Base-by-base conservation (phyloP, 75 land plant species). In the Picea glauca region DNA sequence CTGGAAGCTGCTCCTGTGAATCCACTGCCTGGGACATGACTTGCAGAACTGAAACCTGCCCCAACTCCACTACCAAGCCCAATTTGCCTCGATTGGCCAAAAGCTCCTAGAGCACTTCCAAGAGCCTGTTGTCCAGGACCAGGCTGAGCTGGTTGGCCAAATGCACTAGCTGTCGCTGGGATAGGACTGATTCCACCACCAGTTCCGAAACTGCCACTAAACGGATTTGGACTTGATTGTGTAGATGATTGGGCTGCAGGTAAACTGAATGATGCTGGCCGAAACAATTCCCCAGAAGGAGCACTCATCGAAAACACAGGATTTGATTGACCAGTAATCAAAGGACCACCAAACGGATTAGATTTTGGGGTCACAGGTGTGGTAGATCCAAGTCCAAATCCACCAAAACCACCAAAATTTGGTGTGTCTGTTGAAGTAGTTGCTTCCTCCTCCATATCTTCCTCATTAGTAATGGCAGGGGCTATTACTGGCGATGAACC, bases 371-470 rank as follows among this genome's bases (percentile, higher is more conserved):
- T 66, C 76, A 79, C 60, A 58, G 91, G 50, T 58, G 77, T 72
- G 20, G 81, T 68, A 60, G 93, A 81, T 77, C 96, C 96, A 78
- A 89, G 73, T 4, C 92, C 92, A 80, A 92, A 93, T 11, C 90
- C 92, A 31, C 95, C 84, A 67, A 91, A 82, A 72, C 78, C 62
- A 62, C 90, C 90, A 75, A 94, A 85, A 72, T 78, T 82, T 54
- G 85, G 70, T 6, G 65, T 79, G 78, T 81, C 67, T 43, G 65
- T 46, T 58, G 90, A 58, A 63, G 84, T 87, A 30, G 87, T 75
- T 67, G 86, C 89, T 82, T 97, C 99, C 80, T 97, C 99, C 58
- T 97, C 99, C 99, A 97, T 97, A 46, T 94, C 98, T 79, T 97
- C 99, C 77, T 95, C 98, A 76, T 95, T 84, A 59, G 80, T 64